A percentile compares a stretch with the other conserved stretches of the same genome.
phyloP scores from a whole-genome alignment of 1,284 basidiomycete species.

The Ceratobasidium sp. region DNA sequence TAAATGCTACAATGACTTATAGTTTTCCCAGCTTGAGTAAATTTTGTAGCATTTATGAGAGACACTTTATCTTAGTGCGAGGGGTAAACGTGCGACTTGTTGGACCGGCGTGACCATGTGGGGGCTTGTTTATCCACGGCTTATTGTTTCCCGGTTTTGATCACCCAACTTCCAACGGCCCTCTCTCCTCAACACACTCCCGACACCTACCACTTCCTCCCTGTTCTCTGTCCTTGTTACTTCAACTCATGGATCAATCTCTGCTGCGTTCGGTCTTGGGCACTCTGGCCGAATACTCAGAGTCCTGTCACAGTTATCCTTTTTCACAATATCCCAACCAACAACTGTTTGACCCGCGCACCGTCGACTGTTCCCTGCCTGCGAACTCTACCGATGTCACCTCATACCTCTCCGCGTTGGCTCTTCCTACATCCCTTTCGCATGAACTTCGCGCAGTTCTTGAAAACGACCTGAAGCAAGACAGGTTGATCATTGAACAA shows the following conservation, averaged over 20 bases:
- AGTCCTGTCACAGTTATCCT: neutral
- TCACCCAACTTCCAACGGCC: slow-evolving; percentile 22
- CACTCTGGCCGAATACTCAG: slow-evolving; percentile 1
- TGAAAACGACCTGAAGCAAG: neutral
- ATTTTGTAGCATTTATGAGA: too few species aligned
- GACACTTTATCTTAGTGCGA: too few species aligned
- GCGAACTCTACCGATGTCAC: slow-evolving; percentile 3
- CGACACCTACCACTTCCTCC: slow-evolving; percentile 14
- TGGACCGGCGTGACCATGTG: slow-evolving; percentile 19
- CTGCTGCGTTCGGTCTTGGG: slow-evolving; percentile 1
- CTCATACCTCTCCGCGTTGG: neutral
- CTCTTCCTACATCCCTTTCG: neutral
- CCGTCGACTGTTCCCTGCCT: neutral
- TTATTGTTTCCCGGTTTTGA: slow-evolving; percentile 16
- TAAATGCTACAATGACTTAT: too few species aligned
- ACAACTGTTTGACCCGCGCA: slow-evolving; percentile 12
- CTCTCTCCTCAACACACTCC: neutral
- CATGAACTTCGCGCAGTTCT: neutral
- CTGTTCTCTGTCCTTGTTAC: neutral
- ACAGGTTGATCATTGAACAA: slow-evolving; percentile 15
- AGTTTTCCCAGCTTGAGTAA: too few species aligned
- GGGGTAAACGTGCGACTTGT: too few species aligned
- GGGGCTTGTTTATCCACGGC: slow-evolving; percentile 20
- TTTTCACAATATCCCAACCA: neutral
- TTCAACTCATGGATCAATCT: slow-evolving; percentile 14